Base-by-base conservation (phyloP, 148 eudicot species). In the Chenopodium berlandieri region DNA sequence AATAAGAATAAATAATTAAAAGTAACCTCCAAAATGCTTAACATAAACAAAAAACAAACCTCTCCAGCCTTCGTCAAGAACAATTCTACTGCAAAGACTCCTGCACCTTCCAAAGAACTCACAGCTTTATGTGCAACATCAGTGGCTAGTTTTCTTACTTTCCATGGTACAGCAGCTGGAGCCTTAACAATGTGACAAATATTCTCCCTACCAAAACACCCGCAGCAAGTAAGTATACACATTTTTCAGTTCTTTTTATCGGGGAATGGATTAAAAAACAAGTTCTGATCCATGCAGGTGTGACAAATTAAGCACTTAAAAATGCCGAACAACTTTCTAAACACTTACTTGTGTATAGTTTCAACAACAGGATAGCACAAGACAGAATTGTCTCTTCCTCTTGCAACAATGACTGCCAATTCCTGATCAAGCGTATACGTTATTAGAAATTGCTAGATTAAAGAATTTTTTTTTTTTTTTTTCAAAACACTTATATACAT, bases 141-240 rank as follows among this genome's bases (percentile, higher is more conserved):
- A 67, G 92, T 87, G 54, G 99, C 98, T 83, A 90, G 92, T 84
- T 92, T 85, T 74, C 86, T 85, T 70, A 90, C 83, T 89, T 96
- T 92, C 95, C 94, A 90, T 58, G 97, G 87, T 76, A 94, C 94
- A 37, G 62, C 83, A 62, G 99, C 98, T 70, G 97, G 99, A 83
- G 99, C 92, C 89, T 96, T 96, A 44, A 94, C 98, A 76, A 94
- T 90, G 84, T 93, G 95, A 85, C 98, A 94, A 46, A 94, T 94
- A 82, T 90, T 94, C 80, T 94, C 97, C 91, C 97, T 94, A 78
- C 34, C 40, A 78, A 79, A 81, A 73, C 9, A 79, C 7, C 44
- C 25, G 12, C 78, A 81, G 37, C 13, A 7, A 62, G 1, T 68
- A 25, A 76, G 78, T 84, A 75, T 47, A 71, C n/a, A 66, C n/a